Evolutionary conservation across 2,329 filamentous ascomycete species (phyloP), one percentile per base, ranked within the genome.

Genomic region (Scedosporium aurantiacum): DNA sequence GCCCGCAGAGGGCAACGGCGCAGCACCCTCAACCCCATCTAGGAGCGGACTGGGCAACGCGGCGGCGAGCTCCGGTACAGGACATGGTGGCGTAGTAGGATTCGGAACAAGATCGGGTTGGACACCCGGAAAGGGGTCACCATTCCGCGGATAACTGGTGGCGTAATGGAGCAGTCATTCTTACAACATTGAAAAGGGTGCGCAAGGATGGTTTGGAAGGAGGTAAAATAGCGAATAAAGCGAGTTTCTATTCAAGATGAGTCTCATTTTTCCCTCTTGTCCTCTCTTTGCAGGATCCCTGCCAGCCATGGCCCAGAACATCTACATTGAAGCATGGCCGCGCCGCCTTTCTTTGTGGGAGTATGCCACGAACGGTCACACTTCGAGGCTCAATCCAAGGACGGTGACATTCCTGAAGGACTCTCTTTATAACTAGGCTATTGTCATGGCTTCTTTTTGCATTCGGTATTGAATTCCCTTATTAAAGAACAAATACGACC

Each of bases 1-100:
- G 10, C 70, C 74, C 23, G 65, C 67, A 5, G 77, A 25, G 1
- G 32, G 41, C 27, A 54, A 54, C 18, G n/a, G 27, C 27, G 58
- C 25, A 5, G 23, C 47, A 21, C 58, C 58, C 7, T 40, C 10
- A 1, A 60, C 58, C 32, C 58, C 58, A 10, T 40, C 27, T 7
- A 60, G 54, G 47, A 23, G 28, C 5, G 47, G 27, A 8, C n/a
- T 21, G 12, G 54, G 32, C 10, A 32, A 23, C 14, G 27, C 27
- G 28, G 54, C 27, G 16, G 27, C 54, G 23, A 12, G 18, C 18
- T 27, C 50, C 23, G 16, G 50, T 23, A 23, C 50, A 23, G 23
- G 50, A 23, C 21, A 54, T 12, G 50, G 50, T 23, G 28, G 54
- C 16, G 54, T 57, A 12, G 54, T 55, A 7, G 58, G 58, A 10